phyloP scores from a whole-genome alignment of 1,284 basidiomycete species.

The Naganishia liquefaciens region DNA sequence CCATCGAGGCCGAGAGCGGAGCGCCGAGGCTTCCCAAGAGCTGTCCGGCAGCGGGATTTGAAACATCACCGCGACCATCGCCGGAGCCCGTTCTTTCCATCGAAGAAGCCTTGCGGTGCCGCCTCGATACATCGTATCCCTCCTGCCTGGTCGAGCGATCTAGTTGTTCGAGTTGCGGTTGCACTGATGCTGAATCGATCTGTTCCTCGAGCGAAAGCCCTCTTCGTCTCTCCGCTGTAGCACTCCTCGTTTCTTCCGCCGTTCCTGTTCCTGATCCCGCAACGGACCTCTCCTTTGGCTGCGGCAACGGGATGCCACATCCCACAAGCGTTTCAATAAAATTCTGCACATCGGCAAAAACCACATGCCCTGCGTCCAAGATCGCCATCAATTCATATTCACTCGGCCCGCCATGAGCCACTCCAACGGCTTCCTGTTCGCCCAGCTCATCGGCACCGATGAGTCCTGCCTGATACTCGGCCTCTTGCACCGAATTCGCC shows the following conservation, averaged over 20 bases:
- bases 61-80: constrained; percentile 57
- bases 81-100: constrained; percentile 58
- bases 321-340: constrained; percentile 69
- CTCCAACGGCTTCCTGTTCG: constrained; percentile 36
- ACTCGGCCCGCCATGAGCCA: constrained; percentile 33
- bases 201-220: constrained; percentile 3
- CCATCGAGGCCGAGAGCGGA: constrained; percentile 6
- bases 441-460: constrained; percentile 36
- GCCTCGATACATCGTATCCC: constrained; percentile 41
- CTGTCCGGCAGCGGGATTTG: neutral
- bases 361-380: constrained; percentile 46
- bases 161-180: neutral
- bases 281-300: constrained; percentile 39
- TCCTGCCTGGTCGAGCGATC: constrained; percentile 34
- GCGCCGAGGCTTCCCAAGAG: neutral
- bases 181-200: constrained; percentile 16
- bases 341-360: constrained; percentile 53
- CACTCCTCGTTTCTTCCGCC: neutral
- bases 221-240: neutral
- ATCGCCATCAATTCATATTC: constrained; percentile 51
- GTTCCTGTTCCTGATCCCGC: constrained; percentile 6
- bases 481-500: constrained; percentile 50
- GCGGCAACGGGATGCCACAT: constrained; percentile 74
- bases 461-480: constrained; percentile 42
- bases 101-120: constrained; percentile 35